Base-by-base conservation (phyloP, 202 grass and related monocot species). In the Setaria italica region DNA sequence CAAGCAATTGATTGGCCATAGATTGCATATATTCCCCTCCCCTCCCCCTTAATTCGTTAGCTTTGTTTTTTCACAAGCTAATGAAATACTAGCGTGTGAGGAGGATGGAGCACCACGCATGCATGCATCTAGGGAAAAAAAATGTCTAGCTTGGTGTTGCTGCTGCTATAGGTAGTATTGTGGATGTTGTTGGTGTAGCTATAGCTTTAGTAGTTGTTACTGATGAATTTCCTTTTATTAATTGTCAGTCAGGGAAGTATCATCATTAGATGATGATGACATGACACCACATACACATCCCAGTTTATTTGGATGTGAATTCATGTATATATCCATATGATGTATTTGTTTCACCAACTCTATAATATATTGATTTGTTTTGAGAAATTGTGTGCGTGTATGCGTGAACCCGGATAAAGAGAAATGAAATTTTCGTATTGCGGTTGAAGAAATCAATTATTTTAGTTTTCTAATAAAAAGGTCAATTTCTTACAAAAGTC, bases 21-120 rank as follows among this genome's bases (percentile, higher is more conserved):
- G 57, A 69, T 81, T 12, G 33, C 72, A 76, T n/a, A 71, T 89
- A n/a, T 72, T 73, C 68, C 37, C 42, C 42, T 55, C 75, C 49
- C 67, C 67, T 67, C 49, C 19, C 55, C 41, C 72, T 62, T n/a
- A 17, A 76, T 70, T 87, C 42, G 34, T 80, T 54, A 34, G 85
- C 85, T 91, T 87, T 74, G 47, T 84, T 84, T 91, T 87, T 84
- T 87, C 76, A 43, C 70, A 34, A 81, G 85, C 83, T 88, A 72
- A 85, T 70, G 67, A 37, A 65, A 62, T 62, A 62, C 11, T 58
- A 74, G 35, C 25, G 62, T 57, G 47, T 72, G 72, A 84, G 85
- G 89, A 87, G 76, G 80, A 90, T 73, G 67, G 59, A 62, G 48
- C 42, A 74, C 56, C 72, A 82, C 51, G 10, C 59, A 42, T 49